Evolutionary conservation across 202 grass and related monocot genomes (phyloP), one percentile per base, ranked within the genome.

Genomic region (Elaeis oleifera): DNA sequence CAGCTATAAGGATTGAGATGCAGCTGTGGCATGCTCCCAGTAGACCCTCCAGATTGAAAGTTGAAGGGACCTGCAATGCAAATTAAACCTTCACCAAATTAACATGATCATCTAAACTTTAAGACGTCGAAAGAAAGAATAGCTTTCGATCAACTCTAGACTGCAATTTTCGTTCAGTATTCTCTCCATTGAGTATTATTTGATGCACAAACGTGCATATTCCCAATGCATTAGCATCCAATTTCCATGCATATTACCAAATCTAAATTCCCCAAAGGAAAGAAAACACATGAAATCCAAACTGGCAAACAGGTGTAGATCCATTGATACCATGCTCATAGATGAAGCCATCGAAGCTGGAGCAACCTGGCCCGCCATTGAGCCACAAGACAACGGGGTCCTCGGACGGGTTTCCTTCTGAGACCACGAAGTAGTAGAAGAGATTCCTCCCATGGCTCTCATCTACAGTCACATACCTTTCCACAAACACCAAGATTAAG

Each of bases 291-390:
- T 44, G 9, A 44, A 44, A 44, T 44, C 36, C 36, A 44, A 14
- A 44, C 14, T 13, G 36, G 6, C 6, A 44, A 13, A 44, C 36
- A 13, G 36, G 36, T 44, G 0, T 14, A 13, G 9, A 14, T 13
- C 2, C 13, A 14, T 44, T 13, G 36, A 44, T 81, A 96, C 92
- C 92, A 66, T 97, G 84, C 61, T 97, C 92, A 65, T 97, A 97
- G 72, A 97, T 74, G 78, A 97, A 97, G 58, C 82, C 92, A 64
- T 97, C 92, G 61, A 97, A 92, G 79, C 92, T 97, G 60, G 92
- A 97, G 76, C 92, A 97, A 1, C 92, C 92, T 0, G 92, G 92
- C 1, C 92, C 92, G 56, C 92, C 92, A 77, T 97, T 97, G 56
- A 97, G 81, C 92, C 92, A 97, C 39, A 97, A 77, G 62, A 97